phyloP scores from a whole-genome alignment of 1,284 basidiomycete species.

The Marasmius sp. region DNA sequence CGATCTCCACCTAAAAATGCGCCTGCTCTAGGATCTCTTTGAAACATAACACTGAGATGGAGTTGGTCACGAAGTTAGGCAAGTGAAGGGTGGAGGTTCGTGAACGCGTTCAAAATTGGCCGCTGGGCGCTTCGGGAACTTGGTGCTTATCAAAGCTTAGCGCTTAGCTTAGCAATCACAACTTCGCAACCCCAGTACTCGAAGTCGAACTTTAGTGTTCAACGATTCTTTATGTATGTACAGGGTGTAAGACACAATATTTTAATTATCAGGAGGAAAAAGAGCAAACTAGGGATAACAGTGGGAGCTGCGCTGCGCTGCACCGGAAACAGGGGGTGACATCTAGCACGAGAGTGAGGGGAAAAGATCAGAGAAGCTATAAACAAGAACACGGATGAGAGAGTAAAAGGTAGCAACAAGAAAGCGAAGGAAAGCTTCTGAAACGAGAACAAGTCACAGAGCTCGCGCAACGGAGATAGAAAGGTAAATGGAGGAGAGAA shows the following conservation, averaged over 20 bases:
- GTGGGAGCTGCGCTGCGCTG: background rate
- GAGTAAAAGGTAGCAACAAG: background rate
- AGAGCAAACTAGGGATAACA: background rate
- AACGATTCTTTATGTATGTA: too few relatives aligned
- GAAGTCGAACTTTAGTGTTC: too few relatives aligned
- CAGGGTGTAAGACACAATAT: too few relatives aligned
- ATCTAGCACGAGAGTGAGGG: background rate
- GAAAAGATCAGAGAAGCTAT: background rate
- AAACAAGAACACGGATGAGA: background rate
- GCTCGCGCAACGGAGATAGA: background rate
- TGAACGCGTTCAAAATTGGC: background rate
- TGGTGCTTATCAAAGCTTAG: conserved; percentile 17
- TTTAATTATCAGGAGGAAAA: background rate
- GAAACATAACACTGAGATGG: conserved; percentile 56
- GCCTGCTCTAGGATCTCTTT: conserved; percentile 84
- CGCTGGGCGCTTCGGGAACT: background rate
- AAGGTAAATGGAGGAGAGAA: background rate
- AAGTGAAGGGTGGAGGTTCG: conserved; percentile 17
- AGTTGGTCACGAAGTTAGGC: conserved; percentile 2
- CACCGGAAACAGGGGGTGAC: background rate
- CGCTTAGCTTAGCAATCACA: background rate
- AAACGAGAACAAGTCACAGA: background rate
- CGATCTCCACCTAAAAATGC: conserved; percentile 94
- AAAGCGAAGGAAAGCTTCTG: background rate
- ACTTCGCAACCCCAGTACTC: too few relatives aligned